Conservation (phyloP, 345 rosid species). For the Lumnitzera racemosa region DNA sequence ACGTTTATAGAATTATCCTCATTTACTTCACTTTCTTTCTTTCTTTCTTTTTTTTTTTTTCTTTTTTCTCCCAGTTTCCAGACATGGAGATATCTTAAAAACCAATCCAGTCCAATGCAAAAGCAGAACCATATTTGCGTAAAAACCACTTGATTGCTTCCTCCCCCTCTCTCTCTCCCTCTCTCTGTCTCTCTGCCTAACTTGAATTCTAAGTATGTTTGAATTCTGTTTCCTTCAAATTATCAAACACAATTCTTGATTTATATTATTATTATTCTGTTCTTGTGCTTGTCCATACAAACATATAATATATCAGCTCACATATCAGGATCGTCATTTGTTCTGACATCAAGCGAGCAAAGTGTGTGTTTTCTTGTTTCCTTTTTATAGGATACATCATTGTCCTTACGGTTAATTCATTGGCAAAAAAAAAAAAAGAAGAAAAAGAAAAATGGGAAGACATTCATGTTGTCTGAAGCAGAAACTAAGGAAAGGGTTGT, state of each 20-base stretch:
- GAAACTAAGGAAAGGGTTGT: constrained; percentile 56
- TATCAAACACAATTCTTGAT: constrained; percentile 17
- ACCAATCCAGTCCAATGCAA: constrained; percentile 43
- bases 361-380: neutral
- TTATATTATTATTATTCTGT: neutral
- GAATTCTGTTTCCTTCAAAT: constrained; percentile 15
- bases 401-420: neutral
- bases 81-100: constrained; percentile 34
- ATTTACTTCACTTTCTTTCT: constrained; percentile 7
- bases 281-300: neutral
- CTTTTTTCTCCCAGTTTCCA: neutral
- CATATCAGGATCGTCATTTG: constrained; percentile 8
- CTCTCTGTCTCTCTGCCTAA: constrained; percentile 16
- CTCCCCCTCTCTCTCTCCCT: constrained; percentile 28
- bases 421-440: too few species aligned
- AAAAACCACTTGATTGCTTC: constrained; percentile 57
- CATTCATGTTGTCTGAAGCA: constrained; percentile 52
- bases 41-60: too few species aligned
- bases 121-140: constrained; percentile 57
- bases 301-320: constrained; percentile 2
- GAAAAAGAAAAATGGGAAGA: constrained; percentile 28
- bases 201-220: constrained; percentile 50
- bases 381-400: neutral
- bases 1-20: constrained; percentile 12
- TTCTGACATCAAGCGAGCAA: neutral